Base-by-base conservation (phyloP, 1,284 basidiomycete genomes). In the Malassezia obtusa region DNA sequence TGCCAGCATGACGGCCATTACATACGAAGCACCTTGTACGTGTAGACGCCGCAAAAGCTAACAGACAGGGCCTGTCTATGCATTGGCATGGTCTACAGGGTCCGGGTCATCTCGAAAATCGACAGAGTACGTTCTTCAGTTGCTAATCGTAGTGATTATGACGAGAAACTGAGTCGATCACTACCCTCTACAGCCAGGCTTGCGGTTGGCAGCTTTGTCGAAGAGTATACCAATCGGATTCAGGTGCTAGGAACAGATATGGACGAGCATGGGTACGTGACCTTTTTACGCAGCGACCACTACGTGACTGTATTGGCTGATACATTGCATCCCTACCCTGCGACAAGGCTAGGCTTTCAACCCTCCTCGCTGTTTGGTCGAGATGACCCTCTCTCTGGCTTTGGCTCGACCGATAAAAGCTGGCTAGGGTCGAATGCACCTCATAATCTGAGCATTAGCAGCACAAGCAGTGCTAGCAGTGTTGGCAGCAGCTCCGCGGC, bases 281-380 rank as follows among this genome's bases (percentile, higher is more conserved):
- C 2, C 2, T 12, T 12, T 21, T 46, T 21, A 25, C 11, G 19
- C 32, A 50, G 43, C 10, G 36, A 62, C 2, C 48, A 43, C 35
- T 48, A 58, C 5, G 53, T 72, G 3, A 48, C 57, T 0, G 61
- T 68, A 1, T 60, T 74, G 1, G 71, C 71, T 22, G 64, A 68
- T 36, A 65, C 67, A 4, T 55, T 64, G 12, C 71, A 73, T 57
- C 71, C 68, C 12, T 73, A 73, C 52, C 71, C 71, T 15, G 63
- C 71, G 0, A 73, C 68, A 0, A 71, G 71, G 46, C 50, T 73
- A 5, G 63, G 61, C 9, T 73, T 71, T 33, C 71, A 73, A 44
- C 71, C 71, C 6, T 63, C 64, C 0, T 66, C 63, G 2, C 53
- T 71, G 8, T 21, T 21, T n/a, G 28, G 4, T 8, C 40, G 40